These are phyloP conservation scores for Cercospora sp. DNA, from an alignment of 2,329 filamentous ascomycete species.

Conservation along the genomic window DNA sequence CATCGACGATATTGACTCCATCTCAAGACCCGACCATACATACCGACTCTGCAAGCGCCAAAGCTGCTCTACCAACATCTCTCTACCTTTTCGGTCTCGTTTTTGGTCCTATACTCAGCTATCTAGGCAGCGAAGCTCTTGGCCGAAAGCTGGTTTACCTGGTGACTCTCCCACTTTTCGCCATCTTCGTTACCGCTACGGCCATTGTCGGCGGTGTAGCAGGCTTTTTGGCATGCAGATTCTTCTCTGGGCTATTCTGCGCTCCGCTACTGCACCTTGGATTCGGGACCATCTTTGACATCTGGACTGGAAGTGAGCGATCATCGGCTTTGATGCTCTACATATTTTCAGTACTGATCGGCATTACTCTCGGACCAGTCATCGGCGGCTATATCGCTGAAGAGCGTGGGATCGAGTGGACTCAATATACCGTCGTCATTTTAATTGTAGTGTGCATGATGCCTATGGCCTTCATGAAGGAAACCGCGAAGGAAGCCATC, in stretches of 20 bases:
- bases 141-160: conserved; percentile 69
- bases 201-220: conserved; percentile 62
- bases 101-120: conserved; percentile 64
- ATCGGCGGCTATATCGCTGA: conserved; percentile 45
- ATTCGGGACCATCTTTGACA: conserved; percentile 41
- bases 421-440: conserved; percentile 45
- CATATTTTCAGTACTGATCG: conserved; percentile 40
- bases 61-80: conserved; percentile 58
- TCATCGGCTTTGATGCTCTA: conserved; percentile 39
- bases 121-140: conserved; percentile 68
- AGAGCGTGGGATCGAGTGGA: conserved; percentile 43
- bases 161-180: conserved; percentile 66
- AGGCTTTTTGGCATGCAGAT: conserved; percentile 68
- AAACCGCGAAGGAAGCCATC: conserved; percentile 56
- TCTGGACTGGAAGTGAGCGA: conserved; percentile 38
- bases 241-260: conserved; percentile 40
- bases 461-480: conserved; percentile 46
- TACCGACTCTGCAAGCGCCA: conserved; percentile 55
- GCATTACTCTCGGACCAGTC: conserved; percentile 44
- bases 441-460: conserved; percentile 39
- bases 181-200: conserved; percentile 50
- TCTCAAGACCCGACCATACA: conserved; percentile 34
- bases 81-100: conserved; percentile 64
- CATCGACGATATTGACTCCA: conserved; percentile 23
- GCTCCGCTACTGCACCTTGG: conserved; percentile 41